Percentiles rank a stretch among this genome's conserved stretches.
phyloP scores from a whole-genome alignment of 768 basidiomycete genomes.

The Lactarius hatsudake region DNA sequence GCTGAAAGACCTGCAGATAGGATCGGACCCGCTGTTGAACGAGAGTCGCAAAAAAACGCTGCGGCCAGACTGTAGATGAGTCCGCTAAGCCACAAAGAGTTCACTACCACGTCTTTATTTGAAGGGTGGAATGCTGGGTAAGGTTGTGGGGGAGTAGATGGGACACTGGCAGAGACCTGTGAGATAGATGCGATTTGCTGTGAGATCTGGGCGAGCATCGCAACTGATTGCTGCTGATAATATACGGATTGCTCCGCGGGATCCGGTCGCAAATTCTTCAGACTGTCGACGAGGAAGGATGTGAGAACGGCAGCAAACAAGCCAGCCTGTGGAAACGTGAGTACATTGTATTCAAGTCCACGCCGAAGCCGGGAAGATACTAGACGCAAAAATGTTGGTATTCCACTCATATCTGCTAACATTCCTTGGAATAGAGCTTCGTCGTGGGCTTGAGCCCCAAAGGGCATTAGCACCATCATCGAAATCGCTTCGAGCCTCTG shows the following conservation, averaged over 20 bases:
- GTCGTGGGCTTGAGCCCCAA: background rate
- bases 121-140: background rate
- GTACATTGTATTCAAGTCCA: background rate
- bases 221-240: background rate
- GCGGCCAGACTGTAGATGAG: slow-evolving; percentile 8
- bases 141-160: too few species aligned
- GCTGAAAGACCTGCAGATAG: slow-evolving; percentile 1
- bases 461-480: slow-evolving; percentile 7
- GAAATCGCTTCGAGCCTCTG: background rate
- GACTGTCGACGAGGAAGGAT: background rate
- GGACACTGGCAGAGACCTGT: too few species aligned
- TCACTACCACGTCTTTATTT: too few species aligned
- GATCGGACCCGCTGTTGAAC: slow-evolving; percentile 6
- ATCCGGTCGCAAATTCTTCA: background rate
- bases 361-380: background rate
- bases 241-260: background rate
- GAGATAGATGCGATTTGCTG: too few species aligned
- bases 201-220: too few species aligned
- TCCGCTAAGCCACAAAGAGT: background rate
- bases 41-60: background rate
- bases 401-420: background rate
- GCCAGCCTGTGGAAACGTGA: background rate
- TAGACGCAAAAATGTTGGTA: background rate
- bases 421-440: background rate
- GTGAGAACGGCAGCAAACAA: slow-evolving; percentile 13